Evolutionary conservation across 805 yeast species (phyloP), one percentile per base, ranked within the genome.

Genomic region (Pichia paraexigua): DNA sequence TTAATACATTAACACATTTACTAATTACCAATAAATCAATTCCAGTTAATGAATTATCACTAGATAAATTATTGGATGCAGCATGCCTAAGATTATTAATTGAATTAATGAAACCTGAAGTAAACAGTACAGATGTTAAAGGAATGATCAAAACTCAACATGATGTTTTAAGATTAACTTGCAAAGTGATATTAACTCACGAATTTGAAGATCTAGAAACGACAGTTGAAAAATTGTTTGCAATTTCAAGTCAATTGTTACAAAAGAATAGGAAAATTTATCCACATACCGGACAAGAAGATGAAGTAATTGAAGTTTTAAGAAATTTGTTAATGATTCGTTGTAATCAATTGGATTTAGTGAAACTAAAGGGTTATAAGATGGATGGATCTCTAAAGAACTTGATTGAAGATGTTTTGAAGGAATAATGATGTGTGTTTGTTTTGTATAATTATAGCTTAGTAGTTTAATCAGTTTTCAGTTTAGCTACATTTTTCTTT

Each of bases 61-160:
- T 78, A 0, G 76, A 83, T 0, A 67, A 69, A 25, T 83, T 87
- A 5, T 83, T 90, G 55, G 90, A 85, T 44, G 76, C 76, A 41
- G 92, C 91, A 1, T 71, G 92, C 39, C 77, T 89, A 62, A 90
- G 97, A 15, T 71, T 88, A 46, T 69, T 88, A 35, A 73, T 78
- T 25, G 87, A 83, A 54, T 72, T 87, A 32, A 72, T 85, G 50
- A 81, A 81, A 56, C 83, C 85, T 0, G 90, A 85, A 51, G 77
- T 78, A 6, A 76, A 70, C 56, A 70, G 69, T 50, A 81, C 85
- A 1, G 94, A 86, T 60, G 71, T 74, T 1, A 62, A 64, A 7
- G 90, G 89, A 2, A 84, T 83, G 77, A 71, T 74, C 9, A 74
- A 71, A 52, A 83, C 94, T 0, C 83, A 89, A 48, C 71, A 76